Conservation (phyloP, 2,329 filamentous ascomycete species). For the Colletotrichum sp. region DNA sequence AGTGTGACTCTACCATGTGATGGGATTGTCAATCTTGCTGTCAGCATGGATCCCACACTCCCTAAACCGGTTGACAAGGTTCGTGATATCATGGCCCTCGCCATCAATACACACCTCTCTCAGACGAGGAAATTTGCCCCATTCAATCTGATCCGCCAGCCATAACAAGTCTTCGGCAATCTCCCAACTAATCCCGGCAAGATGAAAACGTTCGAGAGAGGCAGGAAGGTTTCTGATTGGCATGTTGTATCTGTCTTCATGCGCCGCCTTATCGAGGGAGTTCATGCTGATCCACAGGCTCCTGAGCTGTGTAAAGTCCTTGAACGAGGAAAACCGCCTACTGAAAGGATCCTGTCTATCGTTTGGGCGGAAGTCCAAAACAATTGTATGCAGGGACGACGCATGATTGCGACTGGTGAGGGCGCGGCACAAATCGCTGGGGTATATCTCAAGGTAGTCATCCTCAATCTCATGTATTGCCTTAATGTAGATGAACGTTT, state of each 20-base stretch:
- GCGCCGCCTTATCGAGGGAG: too few relatives aligned
- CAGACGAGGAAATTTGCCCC: not conserved
- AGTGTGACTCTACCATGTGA: not conserved
- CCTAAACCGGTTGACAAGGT: not conserved
- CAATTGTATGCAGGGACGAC: not conserved
- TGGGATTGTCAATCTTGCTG: not conserved
- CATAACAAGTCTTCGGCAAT: not conserved
- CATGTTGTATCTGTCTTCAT: too few relatives aligned
- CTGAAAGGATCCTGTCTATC: not conserved
- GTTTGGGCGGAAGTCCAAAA: not conserved
- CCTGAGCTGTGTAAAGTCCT: not conserved
- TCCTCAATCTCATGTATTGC: too few relatives aligned
- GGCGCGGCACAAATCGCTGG: not conserved
- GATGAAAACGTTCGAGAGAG: not conserved
- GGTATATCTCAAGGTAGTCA: not conserved
- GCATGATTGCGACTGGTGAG: not conserved
- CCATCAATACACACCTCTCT: not conserved
- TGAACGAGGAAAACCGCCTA: fast-evolving
- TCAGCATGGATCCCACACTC: not conserved
- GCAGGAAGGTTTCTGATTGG: not conserved
- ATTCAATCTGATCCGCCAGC: not conserved
- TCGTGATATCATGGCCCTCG: not conserved
- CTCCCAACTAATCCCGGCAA: not conserved
- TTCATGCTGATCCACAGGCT: not conserved
- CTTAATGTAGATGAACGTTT: too few relatives aligned